Evolutionary conservation across 2,329 filamentous ascomycete genomes (phyloP), one percentile per base, ranked within the genome.

Genomic region (Atkinsonella texensis): DNA sequence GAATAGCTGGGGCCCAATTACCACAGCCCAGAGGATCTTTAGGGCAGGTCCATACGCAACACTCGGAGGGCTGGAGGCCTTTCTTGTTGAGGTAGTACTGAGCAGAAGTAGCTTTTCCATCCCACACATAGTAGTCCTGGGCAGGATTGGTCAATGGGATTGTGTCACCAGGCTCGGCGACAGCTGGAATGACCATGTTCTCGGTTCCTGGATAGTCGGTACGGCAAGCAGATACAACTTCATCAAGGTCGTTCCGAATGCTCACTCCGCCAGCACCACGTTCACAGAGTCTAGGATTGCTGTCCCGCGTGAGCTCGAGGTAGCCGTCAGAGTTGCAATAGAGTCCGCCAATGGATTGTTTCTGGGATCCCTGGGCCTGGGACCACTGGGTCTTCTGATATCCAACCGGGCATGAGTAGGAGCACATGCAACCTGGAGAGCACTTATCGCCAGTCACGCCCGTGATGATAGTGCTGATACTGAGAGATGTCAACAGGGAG

Each of bases 81-180:
- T 80, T 77, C 61, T 86, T 86, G 79, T 97, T 97, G 70, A 97
- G 79, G 67, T 98, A 98, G 79, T 95, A 97, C 72, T 97, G 93
- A 44, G 90, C 90, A 46, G 88, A 90, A 49, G 93, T 97, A 48
- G 72, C 61, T 67, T 78, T 77, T 60, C 79, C 79, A 62, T 87
- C 59, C 87, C 88, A 95, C 55, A 75, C 70, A 74, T 89, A 97
- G 75, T 91, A 95, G 47, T 67, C 65, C 54, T 83, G 81, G 57
- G 85, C 71, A 46, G 91, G 86, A 74, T 88, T 91, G 64, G 87
- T 88, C 57, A 98, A 71, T 38, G 74, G 69, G 54, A 80, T 71
- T 28, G 70, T 76, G 47, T 70, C 62, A 53, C 86, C 86, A 49
- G 85, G 70, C 5, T 68, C 58, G 43, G 84, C 75, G 53, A 80